Evolutionary conservation across 139 green algal genomes (phyloP).

Genomic region (Chlorella vulgaris): DNA sequence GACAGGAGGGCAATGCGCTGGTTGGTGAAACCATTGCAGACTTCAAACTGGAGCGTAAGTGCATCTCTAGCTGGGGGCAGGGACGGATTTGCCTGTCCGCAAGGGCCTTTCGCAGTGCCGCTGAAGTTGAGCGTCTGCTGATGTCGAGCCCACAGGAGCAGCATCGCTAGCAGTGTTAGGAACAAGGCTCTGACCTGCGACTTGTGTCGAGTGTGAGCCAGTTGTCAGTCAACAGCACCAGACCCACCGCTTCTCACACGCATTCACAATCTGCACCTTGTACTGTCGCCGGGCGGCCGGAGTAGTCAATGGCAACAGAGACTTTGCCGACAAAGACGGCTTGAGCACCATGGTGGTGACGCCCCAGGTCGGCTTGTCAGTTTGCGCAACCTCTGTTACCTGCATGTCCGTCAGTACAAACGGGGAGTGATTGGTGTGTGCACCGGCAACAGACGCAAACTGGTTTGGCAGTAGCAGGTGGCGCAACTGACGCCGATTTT

Average conservation of each 20-base stretch:
- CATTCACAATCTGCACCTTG: neutral
- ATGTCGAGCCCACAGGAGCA: neutral
- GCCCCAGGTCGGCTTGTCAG: too few relatives aligned
- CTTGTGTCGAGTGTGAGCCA: neutral
- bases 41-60: neutral
- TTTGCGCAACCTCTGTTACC: too few relatives aligned
- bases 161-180: neutral
- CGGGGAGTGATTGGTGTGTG: too few relatives aligned
- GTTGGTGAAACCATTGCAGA: slow-evolving; percentile 2
- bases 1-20: neutral
- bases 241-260: too few relatives aligned
- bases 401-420: too few relatives aligned
- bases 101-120: neutral
- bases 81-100: neutral
- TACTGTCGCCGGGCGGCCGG: neutral
- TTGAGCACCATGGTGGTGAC: neutral
- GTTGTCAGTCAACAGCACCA: too few relatives aligned
- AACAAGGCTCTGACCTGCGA: neutral
- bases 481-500: too few relatives aligned
- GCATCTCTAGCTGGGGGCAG: neutral
- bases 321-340: neutral
- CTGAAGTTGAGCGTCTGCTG: neutral
- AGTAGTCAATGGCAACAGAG: neutral
- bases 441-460: too few relatives aligned
- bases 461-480: too few relatives aligned